phyloP scores from a whole-genome alignment of 371 early-diverging fungal genomes.

The Mortierella sp. region DNA sequence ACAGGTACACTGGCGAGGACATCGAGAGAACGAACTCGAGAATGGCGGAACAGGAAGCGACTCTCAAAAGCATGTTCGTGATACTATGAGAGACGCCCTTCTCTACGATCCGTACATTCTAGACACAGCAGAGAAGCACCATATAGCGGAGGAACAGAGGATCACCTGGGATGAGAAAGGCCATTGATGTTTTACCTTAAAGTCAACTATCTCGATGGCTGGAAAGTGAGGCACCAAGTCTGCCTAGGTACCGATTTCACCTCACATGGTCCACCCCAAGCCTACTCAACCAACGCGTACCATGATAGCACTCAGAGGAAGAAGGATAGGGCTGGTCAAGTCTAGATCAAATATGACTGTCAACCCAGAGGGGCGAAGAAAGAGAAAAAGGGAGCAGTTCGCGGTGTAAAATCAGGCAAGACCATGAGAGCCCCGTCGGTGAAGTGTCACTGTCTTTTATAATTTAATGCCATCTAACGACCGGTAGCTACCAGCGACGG shows the following conservation, averaged over 20 bases:
- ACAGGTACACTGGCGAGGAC: too few relatives aligned
- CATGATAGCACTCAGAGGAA: slow-evolving; percentile 1
- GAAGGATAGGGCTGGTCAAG: slow-evolving; percentile 12
- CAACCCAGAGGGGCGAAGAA: neutral
- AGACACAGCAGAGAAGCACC: neutral
- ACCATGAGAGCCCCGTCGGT: neutral
- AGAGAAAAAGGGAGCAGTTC: neutral
- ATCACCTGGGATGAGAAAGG: slow-evolving; percentile 2
- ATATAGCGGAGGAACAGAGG: slow-evolving; percentile 4
- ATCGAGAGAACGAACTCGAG: too few relatives aligned
- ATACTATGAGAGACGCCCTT: neutral
- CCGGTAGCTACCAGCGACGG: too few relatives aligned
- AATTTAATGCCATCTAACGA: too few relatives aligned
- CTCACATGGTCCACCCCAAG: neutral
- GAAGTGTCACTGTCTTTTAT: too few relatives aligned
- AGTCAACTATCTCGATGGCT: slow-evolving; percentile 2
- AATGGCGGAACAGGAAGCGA: too few relatives aligned
- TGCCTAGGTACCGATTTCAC: slow-evolving; percentile 1
- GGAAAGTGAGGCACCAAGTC: slow-evolving; percentile 1
- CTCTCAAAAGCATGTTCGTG: too few relatives aligned
- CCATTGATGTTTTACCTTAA: slow-evolving; percentile 10
- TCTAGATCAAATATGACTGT: neutral
- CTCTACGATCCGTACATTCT: slow-evolving; percentile 10
- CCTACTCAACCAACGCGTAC: neutral
- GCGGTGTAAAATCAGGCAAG: neutral